Percentiles rank a stretch among this genome's conserved stretches.
These are phyloP conservation scores for Wallacemonas sp. DNA, from an alignment of 208 protist genomes.

Conservation along the genomic window DNA sequence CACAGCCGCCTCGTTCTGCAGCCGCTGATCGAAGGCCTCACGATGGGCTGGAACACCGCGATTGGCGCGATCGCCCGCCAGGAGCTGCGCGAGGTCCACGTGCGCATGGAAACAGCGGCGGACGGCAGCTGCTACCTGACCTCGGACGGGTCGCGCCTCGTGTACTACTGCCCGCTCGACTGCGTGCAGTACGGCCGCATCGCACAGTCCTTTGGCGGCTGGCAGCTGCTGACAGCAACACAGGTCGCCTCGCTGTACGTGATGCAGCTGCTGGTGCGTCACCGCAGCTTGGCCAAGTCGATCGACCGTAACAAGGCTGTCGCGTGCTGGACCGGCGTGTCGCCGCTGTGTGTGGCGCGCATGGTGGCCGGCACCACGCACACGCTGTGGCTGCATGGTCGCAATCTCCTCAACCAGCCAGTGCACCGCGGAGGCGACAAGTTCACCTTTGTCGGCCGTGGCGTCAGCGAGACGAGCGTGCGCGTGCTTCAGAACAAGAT, in stretches of 20 bases:
- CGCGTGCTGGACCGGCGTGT: slow-evolving; percentile 60
- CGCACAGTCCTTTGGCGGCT: slow-evolving; percentile 28
- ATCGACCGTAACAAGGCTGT: slow-evolving; percentile 45
- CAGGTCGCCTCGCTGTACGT: slow-evolving; percentile 71
- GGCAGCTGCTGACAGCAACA: slow-evolving; percentile 68
- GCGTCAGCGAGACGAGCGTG: slow-evolving; percentile 6
- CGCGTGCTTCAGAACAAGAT: neutral
- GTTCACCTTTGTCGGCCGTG: slow-evolving; percentile 43
- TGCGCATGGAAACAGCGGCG: slow-evolving; percentile 49
- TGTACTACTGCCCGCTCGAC: slow-evolving; percentile 75
- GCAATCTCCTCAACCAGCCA: slow-evolving; percentile 39
- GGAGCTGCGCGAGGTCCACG: slow-evolving; percentile 51
- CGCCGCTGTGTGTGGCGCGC: slow-evolving; percentile 15
- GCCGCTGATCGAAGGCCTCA: slow-evolving; percentile 66
- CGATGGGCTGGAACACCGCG: slow-evolving; percentile 75
- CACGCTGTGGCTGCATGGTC: slow-evolving; percentile 25
- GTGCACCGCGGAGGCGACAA: slow-evolving; percentile 29
- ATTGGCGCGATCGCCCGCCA: slow-evolving; percentile 64
- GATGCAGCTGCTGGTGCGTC: slow-evolving; percentile 53
- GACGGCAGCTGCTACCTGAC: slow-evolving; percentile 53
- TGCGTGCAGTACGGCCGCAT: slow-evolving; percentile 45
- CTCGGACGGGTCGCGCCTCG: slow-evolving; percentile 34
- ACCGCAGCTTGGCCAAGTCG: slow-evolving; percentile 33
- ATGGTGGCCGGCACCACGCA: slow-evolving; percentile 23
- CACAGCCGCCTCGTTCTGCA: slow-evolving; percentile 70